A percentile compares a stretch with the other conserved stretches of the same genome.
phyloP scores from a whole-genome alignment of 2,329 filamentous ascomycete genomes.

The Aureobasidium vineae region DNA sequence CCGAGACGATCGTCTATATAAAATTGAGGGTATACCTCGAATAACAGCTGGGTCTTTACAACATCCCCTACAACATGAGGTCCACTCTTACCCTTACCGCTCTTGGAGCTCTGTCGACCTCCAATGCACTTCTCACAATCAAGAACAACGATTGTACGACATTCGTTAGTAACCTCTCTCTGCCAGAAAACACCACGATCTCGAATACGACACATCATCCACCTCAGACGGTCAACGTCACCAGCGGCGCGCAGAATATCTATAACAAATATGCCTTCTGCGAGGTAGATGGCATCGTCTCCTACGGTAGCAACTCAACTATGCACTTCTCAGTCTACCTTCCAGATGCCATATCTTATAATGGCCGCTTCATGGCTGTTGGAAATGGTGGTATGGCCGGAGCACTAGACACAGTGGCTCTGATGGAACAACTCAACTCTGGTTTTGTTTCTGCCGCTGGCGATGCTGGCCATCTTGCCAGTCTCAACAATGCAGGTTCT shows the following conservation, averaged over 20 bases:
- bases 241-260: conserved; percentile 15
- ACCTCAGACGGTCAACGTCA: conserved; percentile 28
- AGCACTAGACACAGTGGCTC: conserved; percentile 30
- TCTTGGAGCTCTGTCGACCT: neutral
- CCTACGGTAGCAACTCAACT: conserved; percentile 33
- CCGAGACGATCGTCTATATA: neutral
- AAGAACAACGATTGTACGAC: conserved; percentile 20
- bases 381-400: conserved; percentile 37
- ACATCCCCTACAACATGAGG: neutral
- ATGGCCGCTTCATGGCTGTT: conserved; percentile 35
- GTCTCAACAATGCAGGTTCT: conserved; percentile 32
- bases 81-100: neutral
- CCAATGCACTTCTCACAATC: conserved; percentile 1
- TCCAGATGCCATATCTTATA: conserved; percentile 31
- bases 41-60: neutral
- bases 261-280: conserved; percentile 33
- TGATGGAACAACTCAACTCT: conserved; percentile 34
- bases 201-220: conserved; percentile 31
- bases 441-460: conserved; percentile 35
- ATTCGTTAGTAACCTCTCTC: conserved; percentile 19
- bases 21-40: neutral
- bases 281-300: conserved; percentile 32
- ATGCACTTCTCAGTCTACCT: conserved; percentile 34
- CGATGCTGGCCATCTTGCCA: conserved; percentile 33
- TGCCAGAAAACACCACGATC: conserved; percentile 27